Percentiles rank a stretch among this genome's conserved stretches.
phyloP scores from a whole-genome alignment of 805 yeast species.

The Teunomyces barrocoloradensis region DNA sequence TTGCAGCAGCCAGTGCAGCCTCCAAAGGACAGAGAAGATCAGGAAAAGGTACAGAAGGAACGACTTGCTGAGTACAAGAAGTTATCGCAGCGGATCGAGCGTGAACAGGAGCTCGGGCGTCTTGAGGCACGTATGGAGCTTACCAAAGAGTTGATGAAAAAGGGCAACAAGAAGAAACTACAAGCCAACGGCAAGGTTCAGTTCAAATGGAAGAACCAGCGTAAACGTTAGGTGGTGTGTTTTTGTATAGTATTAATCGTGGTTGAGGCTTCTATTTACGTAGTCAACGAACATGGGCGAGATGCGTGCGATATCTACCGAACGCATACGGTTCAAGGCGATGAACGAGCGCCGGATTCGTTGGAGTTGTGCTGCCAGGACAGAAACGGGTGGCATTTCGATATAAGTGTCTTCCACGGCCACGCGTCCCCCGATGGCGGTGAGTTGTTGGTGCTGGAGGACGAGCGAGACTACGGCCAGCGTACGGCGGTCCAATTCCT shows the following conservation, averaged over 20 bases:
- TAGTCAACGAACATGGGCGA: constrained; percentile 75
- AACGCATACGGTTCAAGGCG: constrained; percentile 75
- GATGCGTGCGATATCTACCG: constrained; percentile 67
- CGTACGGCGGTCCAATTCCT: constrained; percentile 72
- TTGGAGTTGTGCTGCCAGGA: constrained; percentile 76
- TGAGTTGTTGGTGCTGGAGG: constrained; percentile 58
- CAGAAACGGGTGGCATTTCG: constrained; percentile 59
- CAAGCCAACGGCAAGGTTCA: constrained; percentile 64
- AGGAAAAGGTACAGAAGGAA: constrained; percentile 43
- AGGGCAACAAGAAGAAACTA: constrained; percentile 79
- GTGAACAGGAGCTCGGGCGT: constrained; percentile 63
- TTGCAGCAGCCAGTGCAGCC: constrained; percentile 38
- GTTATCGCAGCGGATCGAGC: constrained; percentile 62
- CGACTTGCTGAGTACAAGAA: constrained; percentile 60
- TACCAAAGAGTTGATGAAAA: constrained; percentile 86
- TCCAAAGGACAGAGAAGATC: constrained; percentile 29
- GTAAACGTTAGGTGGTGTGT: constrained; percentile 45
- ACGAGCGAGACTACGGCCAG: constrained; percentile 61
- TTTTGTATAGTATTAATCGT: constrained; percentile 12
- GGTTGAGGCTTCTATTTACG: constrained; percentile 58
- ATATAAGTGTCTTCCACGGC: constrained; percentile 48
- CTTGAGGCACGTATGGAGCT: constrained; percentile 72
- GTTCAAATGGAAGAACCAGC: constrained; percentile 82
- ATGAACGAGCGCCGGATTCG: constrained; percentile 81
- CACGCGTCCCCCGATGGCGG: constrained; percentile 47